Base-by-base conservation (phyloP, 2,329 filamentous ascomycete species). In the Stenocarpella maydis region DNA sequence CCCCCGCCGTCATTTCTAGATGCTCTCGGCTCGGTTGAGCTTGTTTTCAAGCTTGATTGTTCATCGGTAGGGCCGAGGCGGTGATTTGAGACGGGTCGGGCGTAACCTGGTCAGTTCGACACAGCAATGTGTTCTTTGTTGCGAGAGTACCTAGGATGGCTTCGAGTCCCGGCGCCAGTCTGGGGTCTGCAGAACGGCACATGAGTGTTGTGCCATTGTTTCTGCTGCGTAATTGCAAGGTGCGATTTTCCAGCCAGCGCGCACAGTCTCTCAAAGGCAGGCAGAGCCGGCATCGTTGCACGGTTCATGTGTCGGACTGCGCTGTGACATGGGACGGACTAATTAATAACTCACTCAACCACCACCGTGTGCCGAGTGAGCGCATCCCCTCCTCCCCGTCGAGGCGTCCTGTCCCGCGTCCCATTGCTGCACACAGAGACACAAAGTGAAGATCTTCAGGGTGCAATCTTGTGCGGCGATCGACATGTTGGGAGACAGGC, bases 21-120 rank as follows among this genome's bases (percentile, higher is more conserved):
- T 49, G 41, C 43, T 49, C n/a, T 49, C 58, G 58, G 43, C 58
- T 26, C 58, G 58, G 58, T 19, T 67, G 52, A 58, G 65, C 52
- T 60, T 58, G 65, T 39, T 39, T 58, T 50, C 52, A 67, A 67
- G 43, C 65, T 67, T 67, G 65, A 67, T 50, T 45, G 64, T 58
- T 54, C 43, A 34, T 19, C 31, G 19, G 41, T 43, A 41, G 21
- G 21, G 28, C 37, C 53, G 34, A 55, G 21, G 37, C 54, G 37
- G 37, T 6, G 24, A 19, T 41, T 54, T 6, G 31, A 55, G 49
- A 52, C n/a, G 12, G 24, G 2, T 15, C 31, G 31, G 31, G 31
- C 39, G 52, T 55, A 39, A 55, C 54, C 31, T 37, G 19, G 17
- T 34, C 52, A 15, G 31, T 15, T 14, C 52, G 17, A 50, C 19